A percentile compares a stretch with the other conserved stretches of the same genome.
These are phyloP conservation scores for Thalassiosira profunda DNA, from an alignment of 108 stramenopile genomes.

Conservation along the genomic window DNA sequence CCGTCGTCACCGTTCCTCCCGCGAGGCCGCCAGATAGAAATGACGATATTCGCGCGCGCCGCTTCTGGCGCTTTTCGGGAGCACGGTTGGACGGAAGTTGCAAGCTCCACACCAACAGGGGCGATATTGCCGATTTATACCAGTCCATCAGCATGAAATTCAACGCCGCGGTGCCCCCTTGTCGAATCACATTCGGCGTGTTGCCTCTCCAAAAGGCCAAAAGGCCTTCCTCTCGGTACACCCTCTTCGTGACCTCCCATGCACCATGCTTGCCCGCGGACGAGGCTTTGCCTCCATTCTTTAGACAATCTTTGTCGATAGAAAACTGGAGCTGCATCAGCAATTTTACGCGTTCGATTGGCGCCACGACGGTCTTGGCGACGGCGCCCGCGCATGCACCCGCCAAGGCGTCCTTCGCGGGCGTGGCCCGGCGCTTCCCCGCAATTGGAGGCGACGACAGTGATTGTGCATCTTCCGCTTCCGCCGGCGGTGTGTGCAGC, in stretches of 20 bases:
- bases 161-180: conserved; percentile 78
- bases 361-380: conserved; percentile 92
- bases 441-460: not conserved
- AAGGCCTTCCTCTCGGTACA: conserved; percentile 68
- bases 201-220: conserved; percentile 90
- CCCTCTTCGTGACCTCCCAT: conserved; percentile 60
- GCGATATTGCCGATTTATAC: conserved; percentile 67
- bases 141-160: conserved; percentile 87
- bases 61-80: conserved; percentile 46
- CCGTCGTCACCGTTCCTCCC: conserved; percentile 93
- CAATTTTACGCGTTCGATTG: conserved; percentile 98
- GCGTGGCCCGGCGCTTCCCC: conserved; percentile 11
- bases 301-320: conserved; percentile 9
- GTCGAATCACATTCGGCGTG: conserved; percentile 75
- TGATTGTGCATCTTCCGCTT: not conserved
- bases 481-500: conserved; percentile 15
- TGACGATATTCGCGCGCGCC: conserved; percentile 49
- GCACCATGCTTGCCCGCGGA: conserved; percentile 32
- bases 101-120: conserved; percentile 39
- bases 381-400: conserved; percentile 86
- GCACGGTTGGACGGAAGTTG: conserved; percentile 43
- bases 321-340: conserved; percentile 88
- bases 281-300: not conserved
- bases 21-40: conserved; percentile 97
- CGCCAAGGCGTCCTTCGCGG: conserved; percentile 72